A percentile compares a stretch with the other conserved stretches of the same genome.
Evolutionary conservation across 306 rosid species (phyloP).

Genomic region (Sicyos edulis): DNA sequence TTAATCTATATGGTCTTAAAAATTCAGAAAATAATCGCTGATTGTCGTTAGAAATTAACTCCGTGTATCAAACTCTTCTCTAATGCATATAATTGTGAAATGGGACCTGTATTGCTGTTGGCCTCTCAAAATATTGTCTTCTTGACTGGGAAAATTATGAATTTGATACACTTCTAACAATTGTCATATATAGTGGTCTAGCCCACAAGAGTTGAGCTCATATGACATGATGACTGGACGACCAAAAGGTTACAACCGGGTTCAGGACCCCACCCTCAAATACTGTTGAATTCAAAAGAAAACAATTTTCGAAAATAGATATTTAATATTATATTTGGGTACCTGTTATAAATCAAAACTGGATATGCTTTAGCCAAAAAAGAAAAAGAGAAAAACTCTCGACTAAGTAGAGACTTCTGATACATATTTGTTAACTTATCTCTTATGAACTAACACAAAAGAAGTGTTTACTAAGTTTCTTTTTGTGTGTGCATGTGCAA

Average conservation of each 20-base stretch:
- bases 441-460: neutral
- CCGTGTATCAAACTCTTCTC: neutral
- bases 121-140: neutral
- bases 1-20: neutral
- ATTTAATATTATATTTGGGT: neutral
- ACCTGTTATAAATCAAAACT: neutral
- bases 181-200: neutral
- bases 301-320: neutral
- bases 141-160: too few species aligned
- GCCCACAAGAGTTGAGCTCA: too few species aligned
- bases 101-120: neutral
- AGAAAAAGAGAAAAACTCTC: neutral
- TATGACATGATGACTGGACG: too few species aligned
- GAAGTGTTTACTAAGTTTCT: slow-evolving; percentile 9
- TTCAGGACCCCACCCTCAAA: too few species aligned
- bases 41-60: neutral
- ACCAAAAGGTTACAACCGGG: too few species aligned
- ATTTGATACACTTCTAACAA: neutral
- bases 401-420: neutral
- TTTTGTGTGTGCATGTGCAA: slow-evolving; percentile 27
- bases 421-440: neutral
- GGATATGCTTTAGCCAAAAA: neutral
- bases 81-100: slow-evolving; percentile 5
- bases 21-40: neutral
- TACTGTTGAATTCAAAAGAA: too few species aligned